These are phyloP conservation scores for Verticillium alfalfae DNA, from an alignment of 2,329 filamentous ascomycete species.

Conservation along the genomic window DNA sequence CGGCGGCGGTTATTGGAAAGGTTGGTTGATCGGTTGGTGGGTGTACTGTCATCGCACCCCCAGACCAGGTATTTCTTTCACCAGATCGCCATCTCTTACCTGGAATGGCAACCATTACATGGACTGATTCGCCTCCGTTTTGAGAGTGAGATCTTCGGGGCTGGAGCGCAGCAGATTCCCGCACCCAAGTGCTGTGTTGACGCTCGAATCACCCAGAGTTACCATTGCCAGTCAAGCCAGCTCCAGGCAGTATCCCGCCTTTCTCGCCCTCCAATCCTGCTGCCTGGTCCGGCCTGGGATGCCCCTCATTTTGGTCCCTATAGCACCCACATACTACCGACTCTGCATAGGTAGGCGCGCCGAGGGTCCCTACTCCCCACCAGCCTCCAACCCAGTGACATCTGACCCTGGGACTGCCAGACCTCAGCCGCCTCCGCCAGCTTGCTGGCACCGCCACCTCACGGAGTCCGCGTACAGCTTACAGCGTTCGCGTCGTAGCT, in stretches of 20 bases:
- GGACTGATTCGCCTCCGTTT: too few relatives aligned
- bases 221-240: background rate
- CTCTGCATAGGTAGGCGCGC: background rate
- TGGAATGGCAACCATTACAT: too few relatives aligned
- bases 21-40: too few relatives aligned
- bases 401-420: background rate
- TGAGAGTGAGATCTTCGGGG: background rate
- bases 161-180: background rate
- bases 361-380: background rate
- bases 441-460: background rate
- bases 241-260: background rate
- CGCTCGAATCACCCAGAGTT: background rate
- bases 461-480: background rate
- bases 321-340: background rate
- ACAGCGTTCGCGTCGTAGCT: background rate
- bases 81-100: background rate
- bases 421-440: background rate
- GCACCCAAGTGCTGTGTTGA: too few relatives aligned
- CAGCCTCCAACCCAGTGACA: background rate
- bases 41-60: too few relatives aligned
- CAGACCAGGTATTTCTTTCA: background rate
- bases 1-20: too few relatives aligned
- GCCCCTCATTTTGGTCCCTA: background rate
- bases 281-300: background rate
- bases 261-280: background rate